Evolutionary conservation across 805 yeast genomes (phyloP).

Genomic region (Candida morakotiae): DNA sequence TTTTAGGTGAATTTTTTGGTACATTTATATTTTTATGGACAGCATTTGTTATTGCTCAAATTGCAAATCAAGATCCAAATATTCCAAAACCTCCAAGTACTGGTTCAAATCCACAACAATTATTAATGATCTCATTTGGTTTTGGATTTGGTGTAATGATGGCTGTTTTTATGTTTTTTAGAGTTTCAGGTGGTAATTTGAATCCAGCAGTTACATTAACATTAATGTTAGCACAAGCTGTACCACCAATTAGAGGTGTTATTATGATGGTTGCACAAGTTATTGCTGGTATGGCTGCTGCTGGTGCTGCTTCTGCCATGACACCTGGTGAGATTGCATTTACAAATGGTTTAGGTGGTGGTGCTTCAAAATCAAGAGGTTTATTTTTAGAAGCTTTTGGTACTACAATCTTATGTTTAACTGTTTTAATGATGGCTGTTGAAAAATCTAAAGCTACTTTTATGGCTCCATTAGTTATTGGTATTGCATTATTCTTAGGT

Average conservation of each 20-base stretch:
- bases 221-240: conserved; percentile 66
- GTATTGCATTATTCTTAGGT: conserved; percentile 75
- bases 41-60: conserved; percentile 79
- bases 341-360: conserved; percentile 70
- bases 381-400: conserved; percentile 79
- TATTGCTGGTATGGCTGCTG: conserved; percentile 88
- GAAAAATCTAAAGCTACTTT: conserved; percentile 73
- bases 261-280: conserved; percentile 66
- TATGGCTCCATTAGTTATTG: conserved; percentile 81
- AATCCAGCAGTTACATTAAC: conserved; percentile 86
- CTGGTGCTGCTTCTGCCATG: conserved; percentile 82
- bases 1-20: conserved; percentile 78
- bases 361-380: conserved; percentile 69
- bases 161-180: conserved; percentile 61
- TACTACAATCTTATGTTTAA: conserved; percentile 65
- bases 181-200: conserved; percentile 85
- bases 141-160: conserved; percentile 84
- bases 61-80: conserved; percentile 59
- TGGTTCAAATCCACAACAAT: conserved; percentile 60
- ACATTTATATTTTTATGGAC: conserved; percentile 81
- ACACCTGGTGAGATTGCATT: conserved; percentile 77
- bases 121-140: conserved; percentile 79
- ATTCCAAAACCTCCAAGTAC: conserved; percentile 6
- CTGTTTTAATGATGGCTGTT: conserved; percentile 80
- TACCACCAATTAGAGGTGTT: conserved; percentile 67